Evolutionary conservation across 2,329 filamentous ascomycete genomes (phyloP).

Genomic region (Ophiostoma perfectum): DNA sequence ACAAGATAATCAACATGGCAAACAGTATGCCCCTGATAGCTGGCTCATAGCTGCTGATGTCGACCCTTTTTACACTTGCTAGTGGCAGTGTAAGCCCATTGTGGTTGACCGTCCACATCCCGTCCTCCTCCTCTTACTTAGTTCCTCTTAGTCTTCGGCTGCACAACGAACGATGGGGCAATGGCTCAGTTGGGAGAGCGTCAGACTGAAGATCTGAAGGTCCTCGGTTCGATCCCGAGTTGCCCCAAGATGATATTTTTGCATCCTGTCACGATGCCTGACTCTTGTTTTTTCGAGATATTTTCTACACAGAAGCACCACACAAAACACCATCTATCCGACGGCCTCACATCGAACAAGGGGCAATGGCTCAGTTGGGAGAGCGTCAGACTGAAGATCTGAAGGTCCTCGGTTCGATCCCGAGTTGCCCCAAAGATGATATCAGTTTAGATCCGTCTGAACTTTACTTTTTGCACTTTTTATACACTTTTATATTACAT

Average conservation of each 20-base stretch:
- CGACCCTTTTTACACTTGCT: not conserved
- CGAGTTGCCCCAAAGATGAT: conserved; percentile 20
- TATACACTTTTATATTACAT: not conserved
- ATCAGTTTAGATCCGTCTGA: not conserved
- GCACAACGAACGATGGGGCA: conserved; percentile 13
- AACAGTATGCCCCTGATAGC: no score
- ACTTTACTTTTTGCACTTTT: not conserved
- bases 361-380: conserved; percentile 24
- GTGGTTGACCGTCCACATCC: no score
- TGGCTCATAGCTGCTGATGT: no score
- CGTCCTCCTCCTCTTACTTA: not conserved
- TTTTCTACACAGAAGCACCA: not conserved
- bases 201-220: conserved; percentile 24
- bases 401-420: conserved; percentile 24
- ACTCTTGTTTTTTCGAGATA: not conserved
- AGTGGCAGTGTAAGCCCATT: not conserved
- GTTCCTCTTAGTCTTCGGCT: not conserved
- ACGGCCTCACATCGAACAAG: not conserved
- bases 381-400: conserved; percentile 24
- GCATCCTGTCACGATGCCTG: not conserved
- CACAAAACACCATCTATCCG: not conserved
- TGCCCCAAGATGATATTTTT: conserved; percentile 15
- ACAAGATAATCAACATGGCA: no score
- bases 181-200: conserved; percentile 24
- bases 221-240: conserved; percentile 24